Evolutionary conservation across 2,329 filamentous ascomycete genomes (phyloP).

Genomic region (Claviceps humidiphila): DNA sequence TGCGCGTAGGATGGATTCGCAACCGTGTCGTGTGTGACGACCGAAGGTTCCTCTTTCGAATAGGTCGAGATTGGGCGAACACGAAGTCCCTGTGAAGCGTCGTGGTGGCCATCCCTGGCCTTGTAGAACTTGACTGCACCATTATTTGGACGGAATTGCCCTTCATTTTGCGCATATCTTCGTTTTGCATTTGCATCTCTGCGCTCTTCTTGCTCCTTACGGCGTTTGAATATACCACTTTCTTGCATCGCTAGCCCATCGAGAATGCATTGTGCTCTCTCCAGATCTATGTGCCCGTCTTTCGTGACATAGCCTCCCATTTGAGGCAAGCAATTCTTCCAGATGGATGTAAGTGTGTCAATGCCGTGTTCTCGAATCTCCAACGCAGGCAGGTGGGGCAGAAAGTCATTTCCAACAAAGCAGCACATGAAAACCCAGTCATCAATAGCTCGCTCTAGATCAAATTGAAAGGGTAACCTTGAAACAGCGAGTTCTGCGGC

Average conservation of each 20-base stretch:
- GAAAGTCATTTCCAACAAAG: slow-evolving; percentile 96
- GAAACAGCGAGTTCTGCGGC: slow-evolving; percentile 79
- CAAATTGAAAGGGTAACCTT: slow-evolving; percentile 73
- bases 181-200: slow-evolving; percentile 68
- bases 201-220: slow-evolving; percentile 75
- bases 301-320: slow-evolving; percentile 97
- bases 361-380: slow-evolving; percentile 97
- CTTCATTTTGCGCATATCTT: slow-evolving; percentile 56
- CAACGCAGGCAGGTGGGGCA: slow-evolving; percentile 91
- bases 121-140: slow-evolving; percentile 4
- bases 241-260: slow-evolving; percentile 84
- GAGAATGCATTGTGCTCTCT: slow-evolving; percentile 76
- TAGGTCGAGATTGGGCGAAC: slow-evolving; percentile 33
- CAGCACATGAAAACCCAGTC: slow-evolving; percentile 99
- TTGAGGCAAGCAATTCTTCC: slow-evolving; percentile 77
- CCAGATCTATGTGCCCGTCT: slow-evolving; percentile 81
- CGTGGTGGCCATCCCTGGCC: slow-evolving; percentile 20
- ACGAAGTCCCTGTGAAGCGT: slow-evolving; percentile 18
- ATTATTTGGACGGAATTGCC: slow-evolving; percentile 13
- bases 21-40: slow-evolving; percentile 77
- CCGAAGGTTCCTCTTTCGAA: slow-evolving; percentile 37
- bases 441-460: slow-evolving; percentile 86
- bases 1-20: slow-evolving; percentile 56
- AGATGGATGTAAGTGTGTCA: slow-evolving; percentile 90
- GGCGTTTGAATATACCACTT: slow-evolving; percentile 79